Evolutionary conservation across 2,329 filamentous ascomycete species (phyloP), one percentile per base, ranked within the genome.

Genomic region (Nemania serpens): DNA sequence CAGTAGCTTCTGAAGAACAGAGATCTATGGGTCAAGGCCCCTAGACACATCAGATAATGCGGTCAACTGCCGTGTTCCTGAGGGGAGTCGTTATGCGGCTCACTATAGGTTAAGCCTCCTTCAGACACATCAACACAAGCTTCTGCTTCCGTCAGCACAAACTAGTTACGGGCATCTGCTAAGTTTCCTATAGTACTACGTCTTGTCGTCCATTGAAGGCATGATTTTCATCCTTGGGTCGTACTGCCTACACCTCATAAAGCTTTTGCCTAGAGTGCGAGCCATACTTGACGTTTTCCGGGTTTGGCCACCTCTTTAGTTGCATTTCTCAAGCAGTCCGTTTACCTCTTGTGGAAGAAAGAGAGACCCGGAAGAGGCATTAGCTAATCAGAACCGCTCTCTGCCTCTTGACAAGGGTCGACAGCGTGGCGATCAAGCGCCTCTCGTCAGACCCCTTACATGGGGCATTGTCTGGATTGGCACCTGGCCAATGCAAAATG

Each of bases 61-160:
- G 39, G 50, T 55, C 45, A 63, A 63, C 58, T 63, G 61, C 61
- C 61, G 61, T 61, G 61, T 63, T 61, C 61, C 58, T 63, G 61
- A 61, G 54, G 49, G 17, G 58, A 48, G 45, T 37, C 36, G 36
- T 61, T 49, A 61, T 58, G 61, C 58, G 46, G 55, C 61, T 61
- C 47, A 58, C 58, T 63, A 63, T 64, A 59, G 46, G 56, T 50
- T 46, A 33, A 46, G 43, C 46, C 56, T 58, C 49, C 50, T 52
- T 60, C 53, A 46, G 59, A 54, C 48, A 52, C 42, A 53, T 42
- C 60, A 43, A 41, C 34, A 60, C 46, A 55, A 36, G 42, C 48
- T 58, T 48, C 60, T 25, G 34, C 52, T 55, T 58, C 57, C 48
- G 59, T 55, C 41, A 41, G 33, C 47, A 55, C 58, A 36, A 61